Evolutionary conservation across 305 asterid species (phyloP).

Genomic region (Fraxinus velutina): DNA sequence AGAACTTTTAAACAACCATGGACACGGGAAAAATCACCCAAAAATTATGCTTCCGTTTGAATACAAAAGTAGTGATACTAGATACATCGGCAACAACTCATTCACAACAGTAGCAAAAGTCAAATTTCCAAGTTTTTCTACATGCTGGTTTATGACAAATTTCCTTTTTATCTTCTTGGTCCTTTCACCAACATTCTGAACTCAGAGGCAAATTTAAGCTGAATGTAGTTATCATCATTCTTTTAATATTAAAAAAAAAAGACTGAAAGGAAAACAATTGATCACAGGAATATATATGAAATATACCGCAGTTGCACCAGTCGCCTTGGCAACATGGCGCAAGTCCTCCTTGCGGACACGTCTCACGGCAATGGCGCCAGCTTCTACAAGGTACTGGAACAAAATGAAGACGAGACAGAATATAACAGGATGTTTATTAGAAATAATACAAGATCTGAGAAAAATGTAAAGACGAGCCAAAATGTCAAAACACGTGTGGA

Average conservation of each 20-base stretch:
- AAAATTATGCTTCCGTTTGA: background rate
- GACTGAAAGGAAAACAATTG: background rate
- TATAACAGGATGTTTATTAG: background rate
- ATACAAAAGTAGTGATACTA: background rate
- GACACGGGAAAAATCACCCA: background rate
- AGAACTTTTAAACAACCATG: background rate
- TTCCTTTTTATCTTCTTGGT: background rate
- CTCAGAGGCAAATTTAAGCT: background rate
- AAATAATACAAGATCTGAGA: background rate
- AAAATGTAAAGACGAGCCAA: background rate
- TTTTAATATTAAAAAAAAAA: constrained; percentile 4
- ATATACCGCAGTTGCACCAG: constrained; percentile 87
- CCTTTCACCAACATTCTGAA: background rate
- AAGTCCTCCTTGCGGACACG: constrained; percentile 96
- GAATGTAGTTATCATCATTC: background rate
- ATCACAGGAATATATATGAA: background rate
- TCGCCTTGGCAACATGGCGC: constrained; percentile 97
- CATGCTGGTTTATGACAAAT: background rate
- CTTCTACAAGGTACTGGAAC: constrained; percentile 91
- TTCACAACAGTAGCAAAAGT: background rate
- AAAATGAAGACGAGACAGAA: constrained; percentile 19
- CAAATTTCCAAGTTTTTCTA: background rate
- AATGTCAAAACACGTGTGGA: background rate
- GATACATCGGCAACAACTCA: background rate
- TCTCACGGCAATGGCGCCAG: constrained; percentile 95